Evolutionary conservation across 2,329 filamentous ascomycete species (phyloP), one percentile per base, ranked within the genome.

Genomic region (Microdochium paspali): DNA sequence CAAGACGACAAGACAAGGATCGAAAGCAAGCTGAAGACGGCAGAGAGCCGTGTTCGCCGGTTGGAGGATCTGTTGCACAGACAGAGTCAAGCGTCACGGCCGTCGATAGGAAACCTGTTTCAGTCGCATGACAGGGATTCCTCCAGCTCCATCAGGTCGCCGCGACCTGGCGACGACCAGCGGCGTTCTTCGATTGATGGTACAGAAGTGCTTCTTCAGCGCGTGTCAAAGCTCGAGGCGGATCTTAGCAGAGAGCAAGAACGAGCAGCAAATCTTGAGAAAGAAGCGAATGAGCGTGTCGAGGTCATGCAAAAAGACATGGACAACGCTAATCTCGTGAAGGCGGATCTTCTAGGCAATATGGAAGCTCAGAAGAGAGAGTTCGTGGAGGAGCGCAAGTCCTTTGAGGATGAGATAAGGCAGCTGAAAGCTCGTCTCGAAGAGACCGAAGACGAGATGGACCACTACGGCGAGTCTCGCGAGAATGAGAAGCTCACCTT

Each of bases 41-140:
- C 87, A 2, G 87, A 93, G 61, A 96, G 90, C 60, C 83, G 93
- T 24, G 85, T 98, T 15, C 82, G 91, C 30, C 87, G 93, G 52
- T 72, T 98, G 1, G 93, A 98, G 67, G 91, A 96, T 61, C 70
- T 98, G 12, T 73, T 97, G 13, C 93, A 98, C 66, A 82, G 90
- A 49, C 90, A 95, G 66, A 79, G 72, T 49, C 78, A 82, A 46
- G 68, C 74, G 23, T 75, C 71, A 9, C 71, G 79, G 18, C 74
- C 73, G 5, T 72, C 68, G n/a, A 58, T 70, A 9, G 76, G 75
- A 0, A 76, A 73, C 50, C 58, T 82, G 18, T 83, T 84, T 49
- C 64, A 72, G 6, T 69, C 71, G 6, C 70, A 76, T 26, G 71
- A 74, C 32, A 71, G 67, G 32, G 74, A 73, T 46, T 76, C 74